Evolutionary conservation across 805 yeast genomes (phyloP).

Genomic region (Teunomyces kruisii): DNA sequence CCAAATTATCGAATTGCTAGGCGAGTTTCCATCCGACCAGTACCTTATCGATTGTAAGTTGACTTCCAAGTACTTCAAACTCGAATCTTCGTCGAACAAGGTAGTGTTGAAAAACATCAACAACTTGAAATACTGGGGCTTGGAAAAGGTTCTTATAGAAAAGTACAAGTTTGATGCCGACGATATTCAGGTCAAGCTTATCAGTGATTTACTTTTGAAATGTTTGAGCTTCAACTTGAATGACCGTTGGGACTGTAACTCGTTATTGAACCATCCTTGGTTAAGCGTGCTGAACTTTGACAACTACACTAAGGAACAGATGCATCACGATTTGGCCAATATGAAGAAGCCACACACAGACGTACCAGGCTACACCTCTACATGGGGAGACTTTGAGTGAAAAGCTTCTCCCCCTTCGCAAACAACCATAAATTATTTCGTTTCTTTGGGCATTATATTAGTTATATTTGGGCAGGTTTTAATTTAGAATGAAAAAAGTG

Average conservation of each 20-base stretch:
- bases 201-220: slow-evolving; percentile 48
- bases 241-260: slow-evolving; percentile 54
- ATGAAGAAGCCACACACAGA: slow-evolving; percentile 25
- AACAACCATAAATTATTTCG: background rate
- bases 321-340: slow-evolving; percentile 15
- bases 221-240: slow-evolving; percentile 51
- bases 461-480: slow-evolving; percentile 4
- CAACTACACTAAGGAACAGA: slow-evolving; percentile 9
- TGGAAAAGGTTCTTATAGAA: slow-evolving; percentile 47
- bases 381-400: slow-evolving; percentile 17
- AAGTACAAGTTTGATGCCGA: slow-evolving; percentile 45
- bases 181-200: slow-evolving; percentile 34
- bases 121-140: slow-evolving; percentile 51
- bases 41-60: slow-evolving; percentile 41
- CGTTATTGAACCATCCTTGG: slow-evolving; percentile 56
- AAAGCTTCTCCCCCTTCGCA: slow-evolving; percentile 1
- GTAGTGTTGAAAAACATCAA: slow-evolving; percentile 45
- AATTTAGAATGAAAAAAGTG: background rate
- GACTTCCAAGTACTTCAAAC: slow-evolving; percentile 42
- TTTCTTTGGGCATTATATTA: slow-evolving; percentile 1
- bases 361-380: slow-evolving; percentile 32
- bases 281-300: slow-evolving; percentile 19
- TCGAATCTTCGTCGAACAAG: slow-evolving; percentile 18
- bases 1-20: slow-evolving; percentile 56
- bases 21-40: slow-evolving; percentile 39